Base-by-base conservation (phyloP, 331 rosid genomes). In the Malus hybrid region DNA sequence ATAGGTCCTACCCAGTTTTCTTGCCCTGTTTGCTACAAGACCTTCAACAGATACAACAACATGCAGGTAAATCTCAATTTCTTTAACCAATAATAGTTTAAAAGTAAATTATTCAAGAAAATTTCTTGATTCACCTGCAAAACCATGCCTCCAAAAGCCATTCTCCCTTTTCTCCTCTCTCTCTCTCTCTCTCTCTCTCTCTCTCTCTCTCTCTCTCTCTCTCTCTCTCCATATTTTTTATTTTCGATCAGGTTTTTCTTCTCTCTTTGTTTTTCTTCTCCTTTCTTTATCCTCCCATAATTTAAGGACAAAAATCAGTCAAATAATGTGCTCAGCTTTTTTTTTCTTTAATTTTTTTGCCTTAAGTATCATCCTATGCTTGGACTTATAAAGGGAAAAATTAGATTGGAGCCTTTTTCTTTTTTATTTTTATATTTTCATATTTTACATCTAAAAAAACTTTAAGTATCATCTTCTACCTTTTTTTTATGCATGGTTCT, bases 11-110 rank as follows among this genome's bases (percentile, higher is more conserved):
- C 98, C 1, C 98, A 94, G 79, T 93, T 93, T 68, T 91, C 97
- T 74, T 93, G 98, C 88, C 97, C 98, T 72, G 97, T 93, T 86
- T 94, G 98, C 83, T 91, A 81, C 88, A 94, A 94, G 86, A 90
- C 96, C 75, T 94, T 94, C 92, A 94, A 94, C 80, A 89, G 98
- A 89, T 94, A 91, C 89, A 94, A 94, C 90, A 93, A 93, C 91
- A 93, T 93, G 98, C 98, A 93, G 94, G 98, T 87, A 61, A 44
- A 33, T 71, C 9, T n/a, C 14, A 56, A 10, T 29, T 15, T 50
- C 18, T 50, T 50, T 48, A 50, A 50, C 56, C 56, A 50, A 50
- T 15, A 50, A 16, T 16, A 50, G 56, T 50, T 50, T 16, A 50
- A 50, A 50, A 50, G n/a, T 59, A 59, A 22, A 10, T 27, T 27